These are phyloP conservation scores for Geranium incanum DNA, from an alignment of 441 rosid genomes.

Conservation along the genomic window DNA sequence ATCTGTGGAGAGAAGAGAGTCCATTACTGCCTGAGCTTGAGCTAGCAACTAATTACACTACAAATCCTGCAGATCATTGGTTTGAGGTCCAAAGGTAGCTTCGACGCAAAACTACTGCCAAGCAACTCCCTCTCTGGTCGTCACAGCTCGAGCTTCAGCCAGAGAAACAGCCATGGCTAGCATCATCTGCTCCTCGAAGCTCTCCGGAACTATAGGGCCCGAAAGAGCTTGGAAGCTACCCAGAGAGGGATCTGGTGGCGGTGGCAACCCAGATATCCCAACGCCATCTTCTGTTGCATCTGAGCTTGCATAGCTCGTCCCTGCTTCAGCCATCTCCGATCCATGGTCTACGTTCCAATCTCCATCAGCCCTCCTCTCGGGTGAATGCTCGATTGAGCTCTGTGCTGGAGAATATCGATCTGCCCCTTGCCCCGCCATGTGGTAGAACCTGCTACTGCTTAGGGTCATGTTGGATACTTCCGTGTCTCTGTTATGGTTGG, in stretches of 20 bases:
- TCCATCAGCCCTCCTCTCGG: conserved; percentile 13
- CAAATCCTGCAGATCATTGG: no score
- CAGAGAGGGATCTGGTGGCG: not conserved
- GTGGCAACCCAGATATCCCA: conserved; percentile 2
- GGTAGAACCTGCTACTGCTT: conserved; percentile 3
- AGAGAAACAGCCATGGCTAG: conserved; percentile 89
- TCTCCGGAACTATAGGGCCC: conserved; percentile 58
- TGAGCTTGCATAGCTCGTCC: conserved; percentile 56
- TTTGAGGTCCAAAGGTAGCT: no score
- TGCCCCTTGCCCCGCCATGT: conserved; percentile 28
- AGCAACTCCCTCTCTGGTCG: conserved; percentile 41
- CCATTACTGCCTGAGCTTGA: no score
- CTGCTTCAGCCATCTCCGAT: conserved; percentile 53
- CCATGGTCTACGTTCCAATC: conserved; percentile 49
- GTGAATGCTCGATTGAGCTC: conserved; percentile 20
- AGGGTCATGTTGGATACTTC: no score
- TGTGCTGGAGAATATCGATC: conserved; percentile 28
- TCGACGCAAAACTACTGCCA: conserved; percentile 47
- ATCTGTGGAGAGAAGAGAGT: no score
- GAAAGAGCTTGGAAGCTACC: conserved; percentile 36
- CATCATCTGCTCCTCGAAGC: conserved; percentile 95
- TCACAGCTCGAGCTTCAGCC: conserved; percentile 63
- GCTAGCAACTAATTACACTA: no score
- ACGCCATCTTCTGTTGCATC: conserved; percentile 39
- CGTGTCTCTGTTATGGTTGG: conserved; percentile 24